Percentiles rank a stretch among this genome's conserved stretches.
These are phyloP conservation scores for Aureobasidium sp. DNA, from an alignment of 2,329 filamentous ascomycete genomes.

Conservation along the genomic window DNA sequence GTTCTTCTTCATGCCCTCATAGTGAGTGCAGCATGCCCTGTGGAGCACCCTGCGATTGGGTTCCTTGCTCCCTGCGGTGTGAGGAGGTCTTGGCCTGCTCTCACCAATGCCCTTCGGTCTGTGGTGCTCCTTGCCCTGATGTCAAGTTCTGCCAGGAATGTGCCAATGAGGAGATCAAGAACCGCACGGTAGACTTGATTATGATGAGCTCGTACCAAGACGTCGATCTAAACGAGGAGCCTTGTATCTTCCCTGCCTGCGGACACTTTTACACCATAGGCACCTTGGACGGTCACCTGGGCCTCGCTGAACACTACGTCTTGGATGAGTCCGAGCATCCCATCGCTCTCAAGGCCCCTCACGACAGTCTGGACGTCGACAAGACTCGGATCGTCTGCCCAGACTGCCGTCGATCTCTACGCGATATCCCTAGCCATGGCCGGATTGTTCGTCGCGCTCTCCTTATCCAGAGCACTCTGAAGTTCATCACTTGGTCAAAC, in stretches of 20 bases:
- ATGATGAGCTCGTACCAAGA: slow-evolving; percentile 49
- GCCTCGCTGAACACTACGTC: slow-evolving; percentile 46
- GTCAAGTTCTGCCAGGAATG: slow-evolving; percentile 52
- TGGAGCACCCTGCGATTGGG: slow-evolving; percentile 57
- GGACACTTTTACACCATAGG: slow-evolving; percentile 56
- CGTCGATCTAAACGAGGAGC: slow-evolving; percentile 51
- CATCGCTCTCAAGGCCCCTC: slow-evolving; percentile 28
- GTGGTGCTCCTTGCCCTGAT: slow-evolving; percentile 56
- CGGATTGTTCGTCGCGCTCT: slow-evolving; percentile 54
- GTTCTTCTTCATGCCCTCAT: slow-evolving; percentile 32
- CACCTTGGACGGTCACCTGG: slow-evolving; percentile 56
- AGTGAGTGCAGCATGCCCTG: slow-evolving; percentile 41
- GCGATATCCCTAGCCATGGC: slow-evolving; percentile 54
- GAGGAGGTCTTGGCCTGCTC: slow-evolving; percentile 47
- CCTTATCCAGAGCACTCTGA: slow-evolving; percentile 58
- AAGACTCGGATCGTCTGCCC: slow-evolving; percentile 49
- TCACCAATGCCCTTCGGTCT: slow-evolving; percentile 58
- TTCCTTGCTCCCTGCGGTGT: slow-evolving; percentile 60
- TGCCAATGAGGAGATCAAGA: slow-evolving; percentile 37
- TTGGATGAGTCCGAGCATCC: slow-evolving; percentile 29
- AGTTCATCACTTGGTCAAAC: slow-evolving; percentile 53
- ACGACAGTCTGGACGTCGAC: slow-evolving; percentile 45
- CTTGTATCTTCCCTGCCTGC: slow-evolving; percentile 56
- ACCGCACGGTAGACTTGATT: slow-evolving; percentile 51
- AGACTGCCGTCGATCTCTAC: slow-evolving; percentile 52